Evolutionary conservation across 305 asterid species (phyloP), one percentile per base, ranked within the genome.

Genomic region (Fraxinus greggii): DNA sequence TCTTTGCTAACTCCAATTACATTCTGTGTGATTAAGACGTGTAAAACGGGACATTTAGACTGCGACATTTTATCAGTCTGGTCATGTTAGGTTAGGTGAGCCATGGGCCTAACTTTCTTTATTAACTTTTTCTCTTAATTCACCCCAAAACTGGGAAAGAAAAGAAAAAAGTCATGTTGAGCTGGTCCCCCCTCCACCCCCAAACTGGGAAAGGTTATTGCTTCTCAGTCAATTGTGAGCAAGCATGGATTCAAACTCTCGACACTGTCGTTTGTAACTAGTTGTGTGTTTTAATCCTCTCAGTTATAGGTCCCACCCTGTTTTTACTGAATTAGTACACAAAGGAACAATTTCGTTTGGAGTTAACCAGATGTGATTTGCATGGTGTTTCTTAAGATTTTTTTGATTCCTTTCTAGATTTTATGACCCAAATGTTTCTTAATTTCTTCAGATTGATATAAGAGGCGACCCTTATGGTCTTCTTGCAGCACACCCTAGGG

Each of bases 401-500:
- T 26, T 5, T 21, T 7, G 2, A 23, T 8, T 21, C 70, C 1
- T 61, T 23, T 23, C 28, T 61, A 59, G 61, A 17, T 51, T 17
- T 51, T 17, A 7, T 19, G 13, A 61, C 72, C 23, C 0, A 4
- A 1, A 56, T 24, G 15, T 28, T 67, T 67, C n/a, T 12, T 15
- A 28, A 26, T 35, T 81, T 78, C 40, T 77, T 38, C 93, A 94
- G 98, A 87, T 91, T 61, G 98, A 95, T 83, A 79, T 95, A 15
- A 84, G 92, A 87, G 98, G 96, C 10, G 92, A 91, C 79, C 88
- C 89, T 0, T 93, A 87, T 48, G 98, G 98, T 80, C 87, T 95
- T 36, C 84, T 95, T 40, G 86, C 97, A 17, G 98, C 98, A 10
- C 98, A 95, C 67, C 98, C 99, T 3, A 0, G 89, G 87, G 89